Conservation (phyloP, 805 yeast species). For the Isabelozyma pseudorhagii region DNA sequence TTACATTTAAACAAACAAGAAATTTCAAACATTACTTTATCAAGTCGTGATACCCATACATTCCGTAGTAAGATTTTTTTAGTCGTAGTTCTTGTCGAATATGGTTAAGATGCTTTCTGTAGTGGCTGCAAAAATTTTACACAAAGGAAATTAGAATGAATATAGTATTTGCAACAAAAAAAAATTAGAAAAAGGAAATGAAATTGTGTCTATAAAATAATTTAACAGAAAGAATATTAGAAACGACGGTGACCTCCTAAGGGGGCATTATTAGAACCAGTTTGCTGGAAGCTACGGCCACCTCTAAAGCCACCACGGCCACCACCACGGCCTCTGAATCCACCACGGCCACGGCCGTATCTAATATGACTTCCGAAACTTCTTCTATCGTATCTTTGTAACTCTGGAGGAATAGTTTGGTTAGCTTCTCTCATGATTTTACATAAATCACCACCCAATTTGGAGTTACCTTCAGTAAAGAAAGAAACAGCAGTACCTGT, state of each 20-base stretch:
- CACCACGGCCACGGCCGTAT: conserved; percentile 54
- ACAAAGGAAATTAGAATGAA: too few relatives aligned
- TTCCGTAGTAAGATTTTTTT: too few relatives aligned
- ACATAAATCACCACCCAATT: conserved; percentile 86
- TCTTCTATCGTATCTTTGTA: conserved; percentile 60
- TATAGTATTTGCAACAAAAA: neutral
- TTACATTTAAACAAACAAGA: too few relatives aligned
- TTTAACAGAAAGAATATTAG: conserved; percentile 2
- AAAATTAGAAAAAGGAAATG: neutral
- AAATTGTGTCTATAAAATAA: neutral
- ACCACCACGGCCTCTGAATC: conserved; percentile 52
- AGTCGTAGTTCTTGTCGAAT: neutral
- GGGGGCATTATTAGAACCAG: conserved; percentile 42
- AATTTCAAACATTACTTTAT: too few relatives aligned
- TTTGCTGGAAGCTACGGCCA: conserved; percentile 32
- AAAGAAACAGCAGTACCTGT: conserved; percentile 93
- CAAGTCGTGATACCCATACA: too few relatives aligned
- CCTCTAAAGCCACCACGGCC: conserved; percentile 49
- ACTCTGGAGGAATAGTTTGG: conserved; percentile 80
- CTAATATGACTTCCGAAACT: conserved; percentile 63
- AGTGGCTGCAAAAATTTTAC: neutral
- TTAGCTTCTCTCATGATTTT: conserved; percentile 93
- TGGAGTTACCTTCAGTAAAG: conserved; percentile 83
- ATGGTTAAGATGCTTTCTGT: neutral
- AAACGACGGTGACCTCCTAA: conserved; percentile 39